Base-by-base conservation (phyloP, 305 asterid genomes). In the Fraxinus dipetala region DNA sequence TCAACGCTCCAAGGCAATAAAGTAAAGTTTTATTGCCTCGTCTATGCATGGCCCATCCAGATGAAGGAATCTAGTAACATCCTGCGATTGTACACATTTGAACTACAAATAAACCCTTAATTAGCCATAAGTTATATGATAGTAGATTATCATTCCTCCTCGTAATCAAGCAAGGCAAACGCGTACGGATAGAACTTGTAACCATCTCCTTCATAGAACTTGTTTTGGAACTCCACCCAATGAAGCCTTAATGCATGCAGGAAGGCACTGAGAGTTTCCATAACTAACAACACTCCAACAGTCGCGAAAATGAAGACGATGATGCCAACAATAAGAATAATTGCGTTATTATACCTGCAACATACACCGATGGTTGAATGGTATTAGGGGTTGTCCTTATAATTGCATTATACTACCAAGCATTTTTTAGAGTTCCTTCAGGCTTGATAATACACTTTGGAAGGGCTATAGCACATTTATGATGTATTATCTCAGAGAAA, bases 251-350 rank as follows among this genome's bases (percentile, higher is more conserved):
- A 85, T 0, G 98, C 98, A 61, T 95, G 98, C 84, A 95, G 88
- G 91, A 95, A 95, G 82, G 98, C 98, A 72, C 98, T 95, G 36
- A 95, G 93, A 24, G 98, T 95, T 85, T 95, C 98, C 98, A 95
- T 95, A 84, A 95, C 96, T 84, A 95, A 80, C 86, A 95, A 90
- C 70, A 95, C 98, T 65, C 98, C 98, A 40, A 95, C 93, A 31
- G 98, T 93, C 7, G 97, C 98, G 73, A 65, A 91, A 40, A 95
- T 79, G 85, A 95, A 95, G 81, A 95, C 84, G 69, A 95, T 79
- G 82, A 91, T 77, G 82, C 98, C 98, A 79, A 93, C 82, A 35
- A 91, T 80, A 78, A 92, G 92, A 86, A 93, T 91, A 69, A 90
- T 1, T 48, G 93, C 83, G 83, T 93, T 94, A 92, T 94, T 92